phyloP scores from a whole-genome alignment of 2,329 filamentous ascomycete species.

The Xylaria sp. region DNA sequence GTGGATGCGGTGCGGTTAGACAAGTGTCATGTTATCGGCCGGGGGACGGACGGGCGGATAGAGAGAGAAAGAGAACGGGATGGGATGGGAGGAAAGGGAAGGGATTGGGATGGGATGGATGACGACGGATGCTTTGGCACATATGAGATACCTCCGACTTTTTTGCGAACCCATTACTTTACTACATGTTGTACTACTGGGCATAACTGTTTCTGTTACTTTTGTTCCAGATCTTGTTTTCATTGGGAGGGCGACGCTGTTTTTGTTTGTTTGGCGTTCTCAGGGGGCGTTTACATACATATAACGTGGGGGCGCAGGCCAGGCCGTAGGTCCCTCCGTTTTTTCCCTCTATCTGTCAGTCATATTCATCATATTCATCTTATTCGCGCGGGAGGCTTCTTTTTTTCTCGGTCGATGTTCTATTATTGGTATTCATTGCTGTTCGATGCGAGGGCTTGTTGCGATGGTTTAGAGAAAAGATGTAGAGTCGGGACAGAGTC shows the following conservation, averaged over 20 bases:
- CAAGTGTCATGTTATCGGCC: not conserved
- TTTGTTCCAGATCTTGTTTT: too few species aligned
- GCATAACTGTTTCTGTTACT: too few species aligned
- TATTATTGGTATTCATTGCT: too few species aligned
- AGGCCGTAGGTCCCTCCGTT: not conserved
- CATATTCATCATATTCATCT: too few species aligned
- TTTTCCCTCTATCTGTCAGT: not conserved
- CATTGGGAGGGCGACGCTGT: too few species aligned
- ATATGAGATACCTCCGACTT: slow-evolving; percentile 14
- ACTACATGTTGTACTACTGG: too few species aligned
- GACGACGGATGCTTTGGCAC: slow-evolving; percentile 5
- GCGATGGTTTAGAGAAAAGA: not conserved
- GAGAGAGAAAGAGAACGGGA: not conserved
- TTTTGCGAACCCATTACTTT: too few species aligned
- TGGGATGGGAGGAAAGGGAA: not conserved
- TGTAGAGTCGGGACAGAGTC: not conserved
- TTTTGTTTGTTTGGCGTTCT: slow-evolving; percentile 13
- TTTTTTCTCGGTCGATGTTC: too few species aligned
- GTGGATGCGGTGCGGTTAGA: not conserved
- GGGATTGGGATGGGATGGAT: not conserved
- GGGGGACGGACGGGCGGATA: not conserved
- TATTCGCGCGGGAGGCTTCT: too few species aligned
- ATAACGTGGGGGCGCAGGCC: too few species aligned
- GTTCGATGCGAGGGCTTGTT: too few species aligned
- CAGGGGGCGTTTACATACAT: too few species aligned